Percentiles rank a stretch among this genome's conserved stretches.
These are phyloP conservation scores for Aegilops sharonensis DNA, from an alignment of 176 grass and related monocot species.

Conservation along the genomic window DNA sequence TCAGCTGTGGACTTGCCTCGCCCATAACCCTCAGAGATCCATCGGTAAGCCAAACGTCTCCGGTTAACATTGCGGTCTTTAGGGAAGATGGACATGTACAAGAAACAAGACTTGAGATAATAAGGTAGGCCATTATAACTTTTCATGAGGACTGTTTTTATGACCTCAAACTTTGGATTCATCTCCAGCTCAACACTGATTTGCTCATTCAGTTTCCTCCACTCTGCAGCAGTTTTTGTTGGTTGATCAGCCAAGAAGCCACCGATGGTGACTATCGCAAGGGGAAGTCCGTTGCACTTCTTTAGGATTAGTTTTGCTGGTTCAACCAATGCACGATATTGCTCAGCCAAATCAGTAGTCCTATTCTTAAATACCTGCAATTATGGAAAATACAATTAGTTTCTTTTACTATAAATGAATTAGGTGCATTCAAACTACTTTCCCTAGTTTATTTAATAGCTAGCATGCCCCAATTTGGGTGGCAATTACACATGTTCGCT, in stretches of 20 bases:
- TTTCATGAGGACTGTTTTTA: conserved; percentile 8
- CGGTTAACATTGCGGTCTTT: too few relatives aligned
- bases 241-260: conserved; percentile 28
- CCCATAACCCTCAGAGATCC: too few relatives aligned
- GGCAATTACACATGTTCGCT: too few relatives aligned
- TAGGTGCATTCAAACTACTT: too few relatives aligned
- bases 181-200: conserved; percentile 3
- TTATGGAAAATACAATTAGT: too few relatives aligned
- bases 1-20: too few relatives aligned
- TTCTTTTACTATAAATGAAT: too few relatives aligned
- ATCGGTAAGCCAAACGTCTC: too few relatives aligned
- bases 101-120: not conserved
- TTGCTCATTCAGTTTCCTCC: conserved; percentile 29
- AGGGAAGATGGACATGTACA: not conserved
- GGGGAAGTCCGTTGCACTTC: conserved; percentile 27
- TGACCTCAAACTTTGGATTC: not conserved
- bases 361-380: not conserved
- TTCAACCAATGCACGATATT: not conserved
- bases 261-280: conserved; percentile 45
- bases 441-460: too few relatives aligned
- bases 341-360: not conserved
- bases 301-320: conserved; percentile 9
- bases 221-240: not conserved
- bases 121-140: not conserved
- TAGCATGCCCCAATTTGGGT: too few relatives aligned